Evolutionary conservation across 2,329 filamentous ascomycete genomes (phyloP), one percentile per base, ranked within the genome.

Genomic region (Nemania serpens): DNA sequence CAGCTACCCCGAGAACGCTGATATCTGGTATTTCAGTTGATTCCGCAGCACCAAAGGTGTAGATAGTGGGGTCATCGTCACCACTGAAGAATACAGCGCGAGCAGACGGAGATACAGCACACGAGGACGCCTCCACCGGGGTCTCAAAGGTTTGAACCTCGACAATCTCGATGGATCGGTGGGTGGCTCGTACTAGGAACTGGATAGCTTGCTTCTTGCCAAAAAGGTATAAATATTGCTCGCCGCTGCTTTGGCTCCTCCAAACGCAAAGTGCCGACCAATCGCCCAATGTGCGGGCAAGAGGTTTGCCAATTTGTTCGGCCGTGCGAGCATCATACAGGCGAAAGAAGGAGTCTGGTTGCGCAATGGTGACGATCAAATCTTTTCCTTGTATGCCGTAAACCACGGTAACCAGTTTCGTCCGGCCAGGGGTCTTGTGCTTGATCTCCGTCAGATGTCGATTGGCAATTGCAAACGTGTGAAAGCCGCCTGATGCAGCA

Each of bases 241-340:
- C 76, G 1, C 75, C 75, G 17, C 74, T 77, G 39, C 17, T 59
- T 17, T 66, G 67, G 54, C 75, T 79, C 62, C 73, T 77, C 79
- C 78, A 82, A 10, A 73, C 69, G 65, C 80, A 82, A 5, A 82
- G 64, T 1, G 79, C 75, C 13, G 79, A 80, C 77, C 79, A 82
- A 63, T 81, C 79, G 0, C 80, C 79, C 13, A 80, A 68, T 1
- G 75, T 70, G 22, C 70, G 75, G 11, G 73, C 70, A 39, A 71
- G 62, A 3, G 75, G 74, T 5, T 68, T 66, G 5, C 73, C 68
- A 17, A 76, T 58, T 58, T 75, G 71, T 48, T 72, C 66, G 3
- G 76, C 59, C 2, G 64, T 67, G 1, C 69, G 69, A 5, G 74
- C 67, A 46, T 78, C 74, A 52, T 76, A 81, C 1, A 76, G 67